Conservation (phyloP, 495 filamentous ascomycete species). For the Penicillium steckii region DNA sequence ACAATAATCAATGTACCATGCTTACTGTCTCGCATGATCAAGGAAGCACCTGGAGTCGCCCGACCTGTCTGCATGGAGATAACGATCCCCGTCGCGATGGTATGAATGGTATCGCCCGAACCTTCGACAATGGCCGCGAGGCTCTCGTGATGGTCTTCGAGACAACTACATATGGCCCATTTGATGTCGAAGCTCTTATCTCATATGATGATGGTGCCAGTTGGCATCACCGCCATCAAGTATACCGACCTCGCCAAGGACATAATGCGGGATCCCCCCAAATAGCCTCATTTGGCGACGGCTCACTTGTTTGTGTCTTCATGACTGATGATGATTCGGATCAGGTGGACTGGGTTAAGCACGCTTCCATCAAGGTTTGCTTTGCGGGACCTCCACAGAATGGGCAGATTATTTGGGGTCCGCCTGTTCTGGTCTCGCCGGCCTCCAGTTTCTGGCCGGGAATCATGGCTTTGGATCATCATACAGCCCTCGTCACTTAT, state of each 20-base stretch:
- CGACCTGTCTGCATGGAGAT: constrained; percentile 47
- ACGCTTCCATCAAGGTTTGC: constrained; percentile 41
- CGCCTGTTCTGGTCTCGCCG: constrained; percentile 24
- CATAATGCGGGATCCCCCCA: constrained; percentile 59
- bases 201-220: constrained; percentile 56
- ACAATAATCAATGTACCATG: constrained; percentile 60
- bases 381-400: constrained; percentile 36
- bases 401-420: constrained; percentile 37
- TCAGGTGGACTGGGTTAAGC: constrained; percentile 36
- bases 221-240: constrained; percentile 51
- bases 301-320: constrained; percentile 56
- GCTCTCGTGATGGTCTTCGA: constrained; percentile 60
- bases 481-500: constrained; percentile 39
- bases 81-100: constrained; percentile 52
- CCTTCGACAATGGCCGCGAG: constrained; percentile 38
- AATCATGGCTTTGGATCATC: constrained; percentile 36
- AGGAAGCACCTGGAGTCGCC: constrained; percentile 49
- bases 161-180: constrained; percentile 48
- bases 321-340: constrained; percentile 59
- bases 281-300: constrained; percentile 55
- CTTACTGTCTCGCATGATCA: constrained; percentile 53
- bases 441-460: constrained; percentile 46
- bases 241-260: constrained; percentile 45
- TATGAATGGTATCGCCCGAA: constrained; percentile 56
- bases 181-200: constrained; percentile 54